Base-by-base conservation (phyloP, 1,284 basidiomycete species). In the Termitomyces sp. region DNA sequence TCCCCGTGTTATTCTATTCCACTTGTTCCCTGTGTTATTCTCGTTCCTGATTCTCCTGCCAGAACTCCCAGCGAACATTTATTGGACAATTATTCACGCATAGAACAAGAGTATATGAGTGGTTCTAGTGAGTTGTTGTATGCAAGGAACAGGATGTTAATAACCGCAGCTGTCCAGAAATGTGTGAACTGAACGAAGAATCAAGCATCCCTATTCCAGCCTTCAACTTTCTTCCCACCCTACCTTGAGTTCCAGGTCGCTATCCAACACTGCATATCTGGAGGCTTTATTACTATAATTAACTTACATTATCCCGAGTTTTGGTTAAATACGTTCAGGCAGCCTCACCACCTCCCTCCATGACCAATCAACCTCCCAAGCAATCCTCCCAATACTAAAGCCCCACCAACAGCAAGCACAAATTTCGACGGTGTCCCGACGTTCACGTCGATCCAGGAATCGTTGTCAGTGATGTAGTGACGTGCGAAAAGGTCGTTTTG, bases 401-500 rank as follows among this genome's bases (percentile, higher is more conserved):
- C 40, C 3, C 49, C 40, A 24, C 49, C 49, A 8, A 50, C 28
- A 0, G 10, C 28, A 41, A 39, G 40, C n/a, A n/a, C 28, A 24
- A 50, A 33, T 17, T 5, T 39, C 1, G 49, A 41, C 6, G 26
- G 39, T 21, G 38, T 41, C 39, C 26, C 3, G 12, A 31, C 17
- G 7, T 30, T 21, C 2, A 12, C 4, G 13, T 33, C 24, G 5
- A 31, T 21, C 40, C 36, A 38, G 21, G 49, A 21, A 15, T 24
- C 4, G 7, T 24, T 41, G 10, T 57, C 75, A 63, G 67, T 58
- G 50, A 74, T 68, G 53, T 76, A 76, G 54, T 76, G 74, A 12
- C 74, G 70, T 10, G 74, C 69, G 56, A 77, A 77, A n/a, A 77
- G 67, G 51, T 77, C 76, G 52, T 78, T 79, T 60, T 79, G 76